A percentile compares a stretch with the other conserved stretches of the same genome.
Evolutionary conservation across 2,329 filamentous ascomycete genomes (phyloP).

Genomic region (Knoxdaviesia capensis): DNA sequence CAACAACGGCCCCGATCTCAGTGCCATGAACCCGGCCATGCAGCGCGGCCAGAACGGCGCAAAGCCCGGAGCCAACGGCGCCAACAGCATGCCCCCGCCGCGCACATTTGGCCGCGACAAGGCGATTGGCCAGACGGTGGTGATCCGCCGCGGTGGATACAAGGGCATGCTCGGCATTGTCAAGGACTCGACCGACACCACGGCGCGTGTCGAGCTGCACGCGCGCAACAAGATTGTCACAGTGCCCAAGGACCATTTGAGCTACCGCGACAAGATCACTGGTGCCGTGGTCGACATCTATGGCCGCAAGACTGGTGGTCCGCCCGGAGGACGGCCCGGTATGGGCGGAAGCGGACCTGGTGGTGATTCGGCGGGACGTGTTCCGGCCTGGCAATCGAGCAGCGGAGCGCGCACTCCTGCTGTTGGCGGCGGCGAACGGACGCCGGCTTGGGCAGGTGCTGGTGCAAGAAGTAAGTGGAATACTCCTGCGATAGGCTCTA

Average conservation of each 20-base stretch:
- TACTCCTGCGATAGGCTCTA: neutral
- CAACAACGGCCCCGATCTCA: conserved; percentile 53
- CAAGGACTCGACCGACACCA: conserved; percentile 75
- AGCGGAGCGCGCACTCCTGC: conserved; percentile 46
- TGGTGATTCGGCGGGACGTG: conserved; percentile 21
- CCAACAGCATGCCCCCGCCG: conserved; percentile 41
- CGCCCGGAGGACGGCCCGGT: conserved; percentile 16
- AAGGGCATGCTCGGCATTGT: conserved; percentile 91
- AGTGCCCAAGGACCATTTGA: conserved; percentile 62
- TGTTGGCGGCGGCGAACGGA: conserved; percentile 41
- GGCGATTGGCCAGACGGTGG: conserved; percentile 78
- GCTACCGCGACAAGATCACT: conserved; percentile 67
- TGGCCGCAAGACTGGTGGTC: conserved; percentile 17
- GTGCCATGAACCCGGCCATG: conserved; percentile 80
- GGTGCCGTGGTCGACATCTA: conserved; percentile 61
- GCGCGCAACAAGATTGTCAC: conserved; percentile 85
- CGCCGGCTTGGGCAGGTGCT: conserved; percentile 45
- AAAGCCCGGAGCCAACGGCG: conserved; percentile 16
- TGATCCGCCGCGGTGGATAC: conserved; percentile 68
- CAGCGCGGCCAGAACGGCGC: conserved; percentile 41
- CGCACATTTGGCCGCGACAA: conserved; percentile 64
- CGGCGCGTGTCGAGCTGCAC: conserved; percentile 80
- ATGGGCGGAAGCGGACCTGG: conserved; percentile 25
- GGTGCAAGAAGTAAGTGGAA: conserved; percentile 39
- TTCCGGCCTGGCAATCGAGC: conserved; percentile 35